These are phyloP conservation scores for Diaporthe citrichinensis DNA, from an alignment of 2,329 filamentous ascomycete species.

Conservation along the genomic window DNA sequence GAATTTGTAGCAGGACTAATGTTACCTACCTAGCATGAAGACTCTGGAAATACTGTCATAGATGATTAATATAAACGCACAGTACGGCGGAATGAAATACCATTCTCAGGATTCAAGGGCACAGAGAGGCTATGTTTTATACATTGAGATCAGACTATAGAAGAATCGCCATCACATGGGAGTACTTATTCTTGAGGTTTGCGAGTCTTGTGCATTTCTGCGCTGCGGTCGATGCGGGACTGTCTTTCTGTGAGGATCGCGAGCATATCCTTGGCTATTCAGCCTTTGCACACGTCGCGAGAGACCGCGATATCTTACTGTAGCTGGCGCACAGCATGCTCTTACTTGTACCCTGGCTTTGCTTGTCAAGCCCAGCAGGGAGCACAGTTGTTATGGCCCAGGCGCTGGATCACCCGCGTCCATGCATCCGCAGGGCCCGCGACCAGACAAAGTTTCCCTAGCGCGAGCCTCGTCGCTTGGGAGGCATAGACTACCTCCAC, in stretches of 20 bases:
- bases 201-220: not conserved
- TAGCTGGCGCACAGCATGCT: not conserved
- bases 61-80: not conserved
- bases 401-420: not conserved
- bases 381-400: not conserved
- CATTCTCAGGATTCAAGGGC: not conserved
- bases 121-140: not conserved
- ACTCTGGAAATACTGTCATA: not conserved
- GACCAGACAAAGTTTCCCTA: not conserved
- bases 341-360: not conserved
- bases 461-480: conserved; percentile 5
- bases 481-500: not conserved
- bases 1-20: not conserved
- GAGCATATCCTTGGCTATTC: not conserved
- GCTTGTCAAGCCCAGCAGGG: not conserved
- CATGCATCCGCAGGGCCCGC: not conserved
- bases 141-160: not conserved
- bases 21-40: not conserved
- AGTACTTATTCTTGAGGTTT: not conserved
- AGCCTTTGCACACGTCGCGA: not conserved
- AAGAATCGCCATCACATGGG: not conserved
- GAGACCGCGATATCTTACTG: not conserved
- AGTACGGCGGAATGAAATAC: not conserved
- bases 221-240: not conserved
- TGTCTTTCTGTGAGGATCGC: not conserved